Base-by-base conservation (phyloP, 2,329 filamentous ascomycete genomes). In the Diaporthe vaccinii region DNA sequence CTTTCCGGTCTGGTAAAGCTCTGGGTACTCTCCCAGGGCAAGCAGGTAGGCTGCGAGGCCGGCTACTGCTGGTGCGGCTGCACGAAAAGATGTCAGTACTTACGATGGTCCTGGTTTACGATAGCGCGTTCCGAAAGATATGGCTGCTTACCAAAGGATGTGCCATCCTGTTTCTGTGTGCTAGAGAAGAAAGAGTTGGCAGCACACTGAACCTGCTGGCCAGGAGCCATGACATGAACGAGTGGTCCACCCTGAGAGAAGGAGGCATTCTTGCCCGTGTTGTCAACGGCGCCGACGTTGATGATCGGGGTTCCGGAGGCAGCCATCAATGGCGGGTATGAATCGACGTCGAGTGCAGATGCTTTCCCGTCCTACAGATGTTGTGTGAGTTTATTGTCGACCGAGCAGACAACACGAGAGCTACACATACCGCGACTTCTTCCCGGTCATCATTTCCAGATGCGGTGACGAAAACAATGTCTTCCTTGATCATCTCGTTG, bases 1-100 rank as follows among this genome's bases (percentile, higher is more conserved):
- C n/a, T 68, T 68, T 7, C 65, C 65, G 6, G 65, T 39, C 65
- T 68, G 65, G 46, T 68, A 68, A 5, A 68, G 65, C 46, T 68
- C 65, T 39, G 65, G 65, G 34, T 68, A 39, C n/a, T 68, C 65
- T 68, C 65, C 65, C 65, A 68, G 34, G 14, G 65, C 46, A 14
- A 68, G 65, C 31, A 68, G 65, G n/a, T 68, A 68, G 31, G 65
- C 65, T 53, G 65, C 65, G n/a, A 68, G 65, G 46, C 65, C 65
- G 14, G 65, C 65, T 8, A 68, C 65, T 17, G 65, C 65, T 39
- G 65, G 65, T 20, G 65, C 65, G 34, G 65, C 62, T 67, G 22
- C 22, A 4, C 28, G 17, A 0, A 15, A 10, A 20, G 5, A 67
- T 4, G 44, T 67, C 17, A 67, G 62, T 20, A 36, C 3, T 17